Evolutionary conservation across 202 grass and related monocot species (phyloP), one percentile per base, ranked within the genome.

Genomic region (Setaria italica): DNA sequence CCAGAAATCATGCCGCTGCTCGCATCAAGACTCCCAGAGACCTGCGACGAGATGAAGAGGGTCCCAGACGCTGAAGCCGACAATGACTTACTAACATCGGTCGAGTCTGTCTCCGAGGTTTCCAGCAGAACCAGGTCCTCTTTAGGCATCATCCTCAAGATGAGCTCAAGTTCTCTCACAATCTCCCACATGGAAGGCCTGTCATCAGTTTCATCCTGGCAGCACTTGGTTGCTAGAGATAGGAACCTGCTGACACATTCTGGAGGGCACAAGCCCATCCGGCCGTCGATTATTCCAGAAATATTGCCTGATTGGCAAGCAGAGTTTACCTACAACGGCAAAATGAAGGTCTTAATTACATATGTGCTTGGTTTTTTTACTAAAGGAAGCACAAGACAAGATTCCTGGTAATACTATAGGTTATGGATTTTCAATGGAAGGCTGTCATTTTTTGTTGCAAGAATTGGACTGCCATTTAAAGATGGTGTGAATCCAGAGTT

Each of bases 101-200:
- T 15, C 0, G 89, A 88, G 78, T 82, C 49, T 13, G 81, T 85
- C 8, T 81, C 85, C 11, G 77, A 50, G 19, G 87, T 89, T 70
- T 85, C 89, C 15, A 89, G 73, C 80, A 66, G 4, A 35, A 14
- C 41, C 33, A 83, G 55, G 12, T 99, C 90, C 29, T 20, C 87
- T 64, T 92, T 92, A 4, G 97, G 94, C 82, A 91, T 92, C 83
- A 97, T 85, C 82, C 59, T 82, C 87, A 87, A 78, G 70, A 99
- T 93, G 59, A 29, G 50, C 53, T 99, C 97, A 15, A 99, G 87
- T 73, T 97, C 94, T 65, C 85, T 81, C 8, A 94, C 86, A 21
- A 99, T 93, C 71, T 97, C 97, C 3, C 70, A 82, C 92, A 97
- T 94, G 11, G 92, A 99, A 67, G 97, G 97, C 50, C 94, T 87